phyloP scores from a whole-genome alignment of 495 filamentous ascomycete genomes.

The Daldinia concentrica region DNA sequence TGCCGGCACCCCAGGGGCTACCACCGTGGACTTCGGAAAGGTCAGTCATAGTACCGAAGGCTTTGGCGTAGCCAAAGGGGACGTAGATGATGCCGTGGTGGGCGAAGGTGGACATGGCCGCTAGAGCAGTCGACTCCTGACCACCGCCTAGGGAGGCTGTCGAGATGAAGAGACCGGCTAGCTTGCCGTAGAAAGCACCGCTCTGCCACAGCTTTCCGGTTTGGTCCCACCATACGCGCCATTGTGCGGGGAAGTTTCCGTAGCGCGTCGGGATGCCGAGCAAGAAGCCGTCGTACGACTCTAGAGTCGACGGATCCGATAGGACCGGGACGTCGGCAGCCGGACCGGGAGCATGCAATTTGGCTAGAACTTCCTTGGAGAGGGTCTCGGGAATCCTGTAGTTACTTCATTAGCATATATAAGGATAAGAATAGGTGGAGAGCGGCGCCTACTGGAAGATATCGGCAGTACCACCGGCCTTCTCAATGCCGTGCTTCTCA shows the following conservation, averaged over 20 bases:
- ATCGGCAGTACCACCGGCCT: slow-evolving; percentile 80
- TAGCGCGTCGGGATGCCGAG: slow-evolving; percentile 98
- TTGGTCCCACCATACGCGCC: slow-evolving; percentile 88
- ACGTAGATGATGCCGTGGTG: slow-evolving; percentile 98
- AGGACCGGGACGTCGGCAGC: slow-evolving; percentile 69
- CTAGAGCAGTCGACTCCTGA: slow-evolving; percentile 87
- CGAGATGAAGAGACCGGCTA: slow-evolving; percentile 89
- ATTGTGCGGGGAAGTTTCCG: slow-evolving; percentile 98
- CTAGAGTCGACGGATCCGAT: slow-evolving; percentile 69
- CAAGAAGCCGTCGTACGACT: slow-evolving; percentile 87
- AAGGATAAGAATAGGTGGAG: neutral
- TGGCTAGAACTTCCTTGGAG: slow-evolving; percentile 74
- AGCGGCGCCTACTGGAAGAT: slow-evolving; percentile 75
- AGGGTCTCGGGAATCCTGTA: slow-evolving; percentile 86
- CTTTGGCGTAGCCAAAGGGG: slow-evolving; percentile 88
- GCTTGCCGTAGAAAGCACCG: slow-evolving; percentile 88
- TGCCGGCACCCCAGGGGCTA: slow-evolving; percentile 92
- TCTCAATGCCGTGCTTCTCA: slow-evolving; percentile 89
- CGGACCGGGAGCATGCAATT: slow-evolving; percentile 90
- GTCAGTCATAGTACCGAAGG: slow-evolving; percentile 74
- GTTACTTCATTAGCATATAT: slow-evolving; percentile 4
- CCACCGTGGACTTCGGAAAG: slow-evolving; percentile 84
- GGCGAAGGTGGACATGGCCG: slow-evolving; percentile 84
- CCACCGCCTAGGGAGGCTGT: slow-evolving; percentile 86
- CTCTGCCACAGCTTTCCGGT: slow-evolving; percentile 76